Evolutionary conservation across 2,329 filamentous ascomycete species (phyloP).

Genomic region (Emericellopsis cladophorae): DNA sequence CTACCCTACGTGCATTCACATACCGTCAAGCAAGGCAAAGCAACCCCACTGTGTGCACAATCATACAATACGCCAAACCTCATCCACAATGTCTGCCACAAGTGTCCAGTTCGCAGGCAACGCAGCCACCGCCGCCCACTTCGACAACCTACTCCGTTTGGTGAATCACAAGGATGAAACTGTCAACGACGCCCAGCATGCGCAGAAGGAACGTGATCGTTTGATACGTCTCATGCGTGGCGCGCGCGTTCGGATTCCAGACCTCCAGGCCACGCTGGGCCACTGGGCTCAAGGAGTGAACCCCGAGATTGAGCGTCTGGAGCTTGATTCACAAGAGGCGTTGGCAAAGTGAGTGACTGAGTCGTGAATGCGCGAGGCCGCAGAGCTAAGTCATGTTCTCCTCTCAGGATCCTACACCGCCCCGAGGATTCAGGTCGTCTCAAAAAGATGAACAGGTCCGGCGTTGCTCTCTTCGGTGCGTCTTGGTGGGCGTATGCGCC

Average conservation of each 20-base stretch:
- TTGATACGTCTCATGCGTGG: not conserved
- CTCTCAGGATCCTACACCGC: not conserved
- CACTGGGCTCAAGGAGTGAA: not conserved
- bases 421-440: not conserved
- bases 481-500: not conserved
- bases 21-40: too few species aligned
- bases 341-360: not conserved
- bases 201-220: not conserved
- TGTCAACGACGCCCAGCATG: not conserved
- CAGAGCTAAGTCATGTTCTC: not conserved
- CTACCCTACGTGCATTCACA: too few species aligned
- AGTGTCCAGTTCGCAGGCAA: not conserved
- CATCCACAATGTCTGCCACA: not conserved
- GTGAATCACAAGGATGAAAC: not conserved
- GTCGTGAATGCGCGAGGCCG: not conserved
- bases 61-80: not conserved
- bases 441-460: not conserved
- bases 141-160: not conserved
- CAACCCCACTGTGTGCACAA: too few species aligned
- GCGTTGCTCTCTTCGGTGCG: slow-evolving; percentile 1
- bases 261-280: not conserved
- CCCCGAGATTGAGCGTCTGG: not conserved
- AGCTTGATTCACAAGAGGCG: not conserved
- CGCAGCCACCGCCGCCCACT: not conserved
- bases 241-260: not conserved